A percentile compares a stretch with the other conserved stretches of the same genome.
These are phyloP conservation scores for Fusarium pseudograminearum DNA, from an alignment of 2,329 filamentous ascomycete genomes.

Conservation along the genomic window DNA sequence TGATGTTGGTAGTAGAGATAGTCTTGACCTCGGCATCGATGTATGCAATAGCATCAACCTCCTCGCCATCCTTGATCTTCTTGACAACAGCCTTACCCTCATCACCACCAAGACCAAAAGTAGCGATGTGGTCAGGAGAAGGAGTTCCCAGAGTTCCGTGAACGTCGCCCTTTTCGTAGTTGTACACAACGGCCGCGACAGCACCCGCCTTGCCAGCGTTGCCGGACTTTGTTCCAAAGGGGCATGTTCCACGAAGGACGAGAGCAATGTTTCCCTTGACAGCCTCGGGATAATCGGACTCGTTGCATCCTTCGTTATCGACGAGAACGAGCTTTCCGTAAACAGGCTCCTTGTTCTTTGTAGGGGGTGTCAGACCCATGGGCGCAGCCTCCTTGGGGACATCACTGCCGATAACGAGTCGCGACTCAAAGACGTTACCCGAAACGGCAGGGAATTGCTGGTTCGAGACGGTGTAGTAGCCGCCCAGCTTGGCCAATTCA, in stretches of 20 bases:
- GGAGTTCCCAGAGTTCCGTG: conserved; percentile 77
- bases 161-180: conserved; percentile 72
- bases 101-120: conserved; percentile 72
- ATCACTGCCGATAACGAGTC: conserved; percentile 66
- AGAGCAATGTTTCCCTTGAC: conserved; percentile 75
- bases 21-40: conserved; percentile 68
- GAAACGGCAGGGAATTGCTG: conserved; percentile 74
- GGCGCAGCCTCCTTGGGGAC: conserved; percentile 64
- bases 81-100: conserved; percentile 69
- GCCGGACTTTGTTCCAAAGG: conserved; percentile 78
- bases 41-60: conserved; percentile 67
- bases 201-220: conserved; percentile 77
- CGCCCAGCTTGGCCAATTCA: conserved; percentile 65
- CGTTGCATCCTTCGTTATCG: conserved; percentile 71
- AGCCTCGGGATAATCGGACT: conserved; percentile 70
- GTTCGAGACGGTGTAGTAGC: conserved; percentile 72
- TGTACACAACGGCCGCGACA: conserved; percentile 78
- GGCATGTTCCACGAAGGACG: conserved; percentile 75
- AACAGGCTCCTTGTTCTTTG: conserved; percentile 68
- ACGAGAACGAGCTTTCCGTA: conserved; percentile 71
- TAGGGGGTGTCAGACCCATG: conserved; percentile 77
- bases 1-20: conserved; percentile 69
- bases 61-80: conserved; percentile 64
- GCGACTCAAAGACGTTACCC: conserved; percentile 69
- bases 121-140: conserved; percentile 70